Evolutionary conservation across 2,329 filamentous ascomycete genomes (phyloP), one percentile per base, ranked within the genome.

Genomic region (Fusarium globosum): DNA sequence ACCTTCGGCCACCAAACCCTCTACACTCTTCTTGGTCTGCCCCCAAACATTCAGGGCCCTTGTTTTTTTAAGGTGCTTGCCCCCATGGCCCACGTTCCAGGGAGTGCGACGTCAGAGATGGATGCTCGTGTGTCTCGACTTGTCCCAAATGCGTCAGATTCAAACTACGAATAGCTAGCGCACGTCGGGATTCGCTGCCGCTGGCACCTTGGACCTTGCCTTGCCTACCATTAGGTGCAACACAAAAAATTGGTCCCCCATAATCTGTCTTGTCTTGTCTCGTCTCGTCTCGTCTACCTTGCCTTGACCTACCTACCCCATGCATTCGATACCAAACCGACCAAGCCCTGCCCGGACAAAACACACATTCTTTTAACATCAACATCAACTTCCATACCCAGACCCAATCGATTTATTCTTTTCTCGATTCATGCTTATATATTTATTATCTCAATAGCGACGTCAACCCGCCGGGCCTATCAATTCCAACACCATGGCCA

Each of bases 71-170:
- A 59, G 56, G 42, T 36, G 42, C 56, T 59, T 59, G 42, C 56
- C 56, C 53, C 68, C 69, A 69, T 67, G 65, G 52, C 30, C 41
- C 55, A 45, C 42, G 52, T 75, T 51, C 65, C 64, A 72, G 68
- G 71, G 73, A 73, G 75, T 77, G 73, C 80, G 79, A 80, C 79
- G 79, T 81, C 79, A 81, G 78, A 80, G 78, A 69, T 63, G 78
- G 78, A 68, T 63, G 79, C 77, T 82, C 74, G 78, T 79, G 80
- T 82, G 81, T 82, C 79, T 81, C 79, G 79, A 76, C 56, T 59
- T 59, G 56, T 49, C 28, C 79, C 77, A 75, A 69, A 76, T 79
- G 79, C 81, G 75, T 77, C 78, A 79, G 72, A 68, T 39, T 65
- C 41, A 48, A 39, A 65, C 63, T 57, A 65, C 61, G 42, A 30